Conservation (phyloP, 2,329 filamentous ascomycete genomes). For the Paecilomyces niveus region DNA sequence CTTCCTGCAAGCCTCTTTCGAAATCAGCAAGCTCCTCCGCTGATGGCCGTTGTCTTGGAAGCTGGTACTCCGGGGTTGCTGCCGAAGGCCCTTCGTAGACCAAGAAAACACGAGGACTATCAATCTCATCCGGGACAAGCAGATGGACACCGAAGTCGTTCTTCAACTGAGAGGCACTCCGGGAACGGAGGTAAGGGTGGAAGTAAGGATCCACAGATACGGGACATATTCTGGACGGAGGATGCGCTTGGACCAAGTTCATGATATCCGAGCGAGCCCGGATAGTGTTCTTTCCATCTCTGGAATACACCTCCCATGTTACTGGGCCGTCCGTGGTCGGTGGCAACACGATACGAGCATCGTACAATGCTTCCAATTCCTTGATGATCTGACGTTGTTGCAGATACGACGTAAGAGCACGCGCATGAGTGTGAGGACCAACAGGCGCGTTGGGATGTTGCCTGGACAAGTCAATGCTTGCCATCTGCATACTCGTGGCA, state of each 20-base stretch:
- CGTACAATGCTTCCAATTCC: constrained; percentile 70
- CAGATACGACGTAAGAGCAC: constrained; percentile 81
- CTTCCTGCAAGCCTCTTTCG: constrained; percentile 51
- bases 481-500: constrained; percentile 78
- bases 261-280: constrained; percentile 44
- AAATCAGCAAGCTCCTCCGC: constrained; percentile 50
- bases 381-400: constrained; percentile 74
- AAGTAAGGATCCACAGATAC: constrained; percentile 44
- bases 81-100: constrained; percentile 42
- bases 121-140: constrained; percentile 39
- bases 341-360: constrained; percentile 81
- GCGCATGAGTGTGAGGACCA: constrained; percentile 70
- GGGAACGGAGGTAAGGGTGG: constrained; percentile 39
- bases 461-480: constrained; percentile 72
- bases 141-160: constrained; percentile 41
- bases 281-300: constrained; percentile 69
- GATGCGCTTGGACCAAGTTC: constrained; percentile 43
- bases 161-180: constrained; percentile 31
- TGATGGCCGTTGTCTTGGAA: constrained; percentile 51
- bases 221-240: constrained; percentile 37
- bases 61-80: constrained; percentile 42
- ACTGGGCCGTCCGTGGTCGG: constrained; percentile 58
- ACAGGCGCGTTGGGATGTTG: constrained; percentile 68
- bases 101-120: constrained; percentile 39
- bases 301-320: constrained; percentile 82